These are phyloP conservation scores for Pyricularia pennisetigena DNA, from an alignment of 2,329 filamentous ascomycete genomes.

Conservation along the genomic window DNA sequence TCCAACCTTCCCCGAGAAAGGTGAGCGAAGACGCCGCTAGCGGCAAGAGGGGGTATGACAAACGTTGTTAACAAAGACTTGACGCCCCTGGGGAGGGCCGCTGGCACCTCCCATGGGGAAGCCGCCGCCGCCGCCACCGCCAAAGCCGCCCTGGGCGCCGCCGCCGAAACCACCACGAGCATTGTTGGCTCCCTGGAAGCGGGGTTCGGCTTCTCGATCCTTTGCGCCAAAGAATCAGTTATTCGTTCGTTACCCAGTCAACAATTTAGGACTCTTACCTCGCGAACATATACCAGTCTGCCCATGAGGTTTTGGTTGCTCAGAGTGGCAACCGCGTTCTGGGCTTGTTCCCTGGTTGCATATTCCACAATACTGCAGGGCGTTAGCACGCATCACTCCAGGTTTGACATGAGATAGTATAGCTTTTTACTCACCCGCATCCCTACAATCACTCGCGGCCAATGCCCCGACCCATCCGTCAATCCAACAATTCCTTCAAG, in stretches of 20 bases:
- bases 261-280: conserved; percentile 48
- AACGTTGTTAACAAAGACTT: conserved; percentile 98
- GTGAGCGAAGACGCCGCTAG: conserved; percentile 8
- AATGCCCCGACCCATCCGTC: conserved; percentile 83
- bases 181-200: conserved; percentile 72
- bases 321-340: conserved; percentile 91
- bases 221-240: conserved; percentile 25
- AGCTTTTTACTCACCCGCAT: conserved; percentile 75
- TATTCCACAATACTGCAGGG: conserved; percentile 93
- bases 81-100: conserved; percentile 54
- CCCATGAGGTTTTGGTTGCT: conserved; percentile 99
- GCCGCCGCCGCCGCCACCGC: conserved; percentile 25
- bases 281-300: conserved; percentile 94
- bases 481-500: conserved; percentile 81
- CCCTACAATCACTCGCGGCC: conserved; percentile 90
- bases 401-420: background rate
- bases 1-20: conserved; percentile 7
- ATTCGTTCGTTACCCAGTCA: background rate
- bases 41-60: conserved; percentile 36
- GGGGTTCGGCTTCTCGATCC: conserved; percentile 97
- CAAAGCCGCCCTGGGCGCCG: conserved; percentile 21
- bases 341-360: conserved; percentile 97
- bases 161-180: conserved; percentile 54
- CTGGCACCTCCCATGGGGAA: conserved; percentile 38
- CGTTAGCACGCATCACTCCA: conserved; percentile 3